These are phyloP conservation scores for Cenococcum geophilum DNA, from an alignment of 495 filamentous ascomycete genomes.

Conservation along the genomic window DNA sequence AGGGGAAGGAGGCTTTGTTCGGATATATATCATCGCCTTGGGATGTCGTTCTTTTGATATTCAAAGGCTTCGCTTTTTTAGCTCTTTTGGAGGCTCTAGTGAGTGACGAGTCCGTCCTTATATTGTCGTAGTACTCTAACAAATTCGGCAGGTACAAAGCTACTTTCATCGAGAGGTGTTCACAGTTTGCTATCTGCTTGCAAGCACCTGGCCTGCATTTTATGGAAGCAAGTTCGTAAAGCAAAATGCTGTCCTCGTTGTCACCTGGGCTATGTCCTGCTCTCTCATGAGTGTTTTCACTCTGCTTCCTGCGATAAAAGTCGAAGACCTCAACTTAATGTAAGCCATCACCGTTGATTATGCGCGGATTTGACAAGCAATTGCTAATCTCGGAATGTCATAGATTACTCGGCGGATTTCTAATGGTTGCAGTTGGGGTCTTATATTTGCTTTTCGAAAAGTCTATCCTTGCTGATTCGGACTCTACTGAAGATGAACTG, in stretches of 20 bases:
- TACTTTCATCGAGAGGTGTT: slow-evolving; percentile 89
- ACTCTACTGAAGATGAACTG: slow-evolving; percentile 17
- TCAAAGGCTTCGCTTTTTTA: slow-evolving; percentile 62
- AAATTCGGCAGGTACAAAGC: slow-evolving; percentile 55
- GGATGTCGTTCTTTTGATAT: slow-evolving; percentile 49
- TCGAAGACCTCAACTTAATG: slow-evolving; percentile 73
- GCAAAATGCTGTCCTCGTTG: slow-evolving; percentile 55
- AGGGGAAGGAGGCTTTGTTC: slow-evolving; percentile 64
- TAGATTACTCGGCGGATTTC: slow-evolving; percentile 66
- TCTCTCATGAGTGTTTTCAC: slow-evolving; percentile 85
- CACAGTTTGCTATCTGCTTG: slow-evolving; percentile 70
- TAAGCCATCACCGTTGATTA: slow-evolving; percentile 41
- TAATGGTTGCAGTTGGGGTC: slow-evolving; percentile 75
- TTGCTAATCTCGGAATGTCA: neutral
- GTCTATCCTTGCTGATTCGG: slow-evolving; percentile 48
- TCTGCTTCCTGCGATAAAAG: slow-evolving; percentile 76
- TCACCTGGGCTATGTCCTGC: slow-evolving; percentile 72
- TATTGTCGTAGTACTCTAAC: slow-evolving; percentile 3
- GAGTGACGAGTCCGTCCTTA: slow-evolving; percentile 34
- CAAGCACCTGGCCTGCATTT: slow-evolving; percentile 67
- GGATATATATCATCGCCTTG: slow-evolving; percentile 55
- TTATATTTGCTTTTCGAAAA: slow-evolving; percentile 81
- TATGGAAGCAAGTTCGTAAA: slow-evolving; percentile 69
- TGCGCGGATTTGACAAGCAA: neutral
- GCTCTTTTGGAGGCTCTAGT: slow-evolving; percentile 78